Percentiles rank a stretch among this genome's conserved stretches.
Conservation (phyloP, 768 basidiomycete species). For the Serendipita vermifera region DNA sequence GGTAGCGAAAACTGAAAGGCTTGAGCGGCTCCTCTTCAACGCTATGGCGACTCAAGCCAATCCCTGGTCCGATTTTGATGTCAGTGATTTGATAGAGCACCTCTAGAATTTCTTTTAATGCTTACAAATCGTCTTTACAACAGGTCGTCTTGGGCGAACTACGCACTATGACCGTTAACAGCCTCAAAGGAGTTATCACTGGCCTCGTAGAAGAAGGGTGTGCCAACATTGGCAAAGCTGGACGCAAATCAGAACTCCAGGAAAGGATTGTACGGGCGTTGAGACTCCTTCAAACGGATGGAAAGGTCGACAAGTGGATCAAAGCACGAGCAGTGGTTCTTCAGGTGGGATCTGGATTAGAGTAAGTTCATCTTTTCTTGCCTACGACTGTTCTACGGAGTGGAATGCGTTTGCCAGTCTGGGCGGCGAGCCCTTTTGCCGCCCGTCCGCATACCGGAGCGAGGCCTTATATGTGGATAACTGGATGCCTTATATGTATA, state of each 20-base stretch:
- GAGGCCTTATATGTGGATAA: too few species aligned
- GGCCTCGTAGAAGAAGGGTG: conserved; percentile 70
- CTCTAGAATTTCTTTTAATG: neutral
- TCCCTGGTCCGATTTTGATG: conserved; percentile 12
- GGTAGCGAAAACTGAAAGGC: neutral
- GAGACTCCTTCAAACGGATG: neutral
- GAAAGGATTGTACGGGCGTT: conserved; percentile 43
- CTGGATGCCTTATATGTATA: too few species aligned
- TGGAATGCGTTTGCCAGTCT: too few species aligned
- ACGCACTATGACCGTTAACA: conserved; percentile 49
- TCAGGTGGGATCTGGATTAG: neutral
- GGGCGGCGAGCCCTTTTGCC: too few species aligned
- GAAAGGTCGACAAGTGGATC: conserved; percentile 44
- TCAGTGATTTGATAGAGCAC: neutral
- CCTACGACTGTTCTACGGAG: too few species aligned
- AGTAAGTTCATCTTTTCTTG: neutral
- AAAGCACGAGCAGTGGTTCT: conserved; percentile 2
- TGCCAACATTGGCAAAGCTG: conserved; percentile 54
- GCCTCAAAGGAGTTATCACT: conserved; percentile 65
- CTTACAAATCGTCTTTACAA: neutral
- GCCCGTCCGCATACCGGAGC: too few species aligned
- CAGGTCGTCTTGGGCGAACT: neutral
- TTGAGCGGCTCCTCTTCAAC: neutral
- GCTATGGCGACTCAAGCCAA: conserved; percentile 2
- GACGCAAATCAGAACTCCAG: conserved; percentile 80